Evolutionary conservation across 345 rosid genomes (phyloP).

Genomic region (Psidium guajava): DNA sequence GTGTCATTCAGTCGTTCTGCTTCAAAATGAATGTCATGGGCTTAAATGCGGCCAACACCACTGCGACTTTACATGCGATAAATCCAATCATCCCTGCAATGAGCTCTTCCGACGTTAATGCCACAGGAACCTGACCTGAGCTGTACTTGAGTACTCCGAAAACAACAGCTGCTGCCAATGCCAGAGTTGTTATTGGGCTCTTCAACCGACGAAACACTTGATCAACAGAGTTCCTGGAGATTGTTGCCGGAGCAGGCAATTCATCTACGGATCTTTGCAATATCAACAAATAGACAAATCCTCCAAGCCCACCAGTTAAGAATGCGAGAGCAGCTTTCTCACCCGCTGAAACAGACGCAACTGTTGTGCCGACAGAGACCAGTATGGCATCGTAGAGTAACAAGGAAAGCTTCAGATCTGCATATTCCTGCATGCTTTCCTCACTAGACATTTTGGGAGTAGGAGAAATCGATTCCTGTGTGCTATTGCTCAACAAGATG

Average conservation of each 20-base stretch:
- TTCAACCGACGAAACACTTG: conserved; percentile 12
- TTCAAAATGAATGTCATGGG: conserved; percentile 23
- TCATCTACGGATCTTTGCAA: conserved; percentile 74
- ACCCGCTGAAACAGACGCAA: conserved; percentile 28
- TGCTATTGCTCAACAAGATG: conserved; percentile 12
- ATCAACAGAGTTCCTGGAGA: conserved; percentile 15
- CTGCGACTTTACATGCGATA: conserved; percentile 77
- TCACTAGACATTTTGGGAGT: conserved; percentile 24
- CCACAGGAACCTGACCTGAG: conserved; percentile 16
- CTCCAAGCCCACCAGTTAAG: conserved; percentile 56
- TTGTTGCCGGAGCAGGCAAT: conserved; percentile 30
- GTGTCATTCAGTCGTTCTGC: conserved; percentile 16
- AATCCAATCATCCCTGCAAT: conserved; percentile 73
- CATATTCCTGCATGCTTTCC: conserved; percentile 81
- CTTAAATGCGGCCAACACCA: conserved; percentile 68
- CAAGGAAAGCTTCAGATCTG: conserved; percentile 67
- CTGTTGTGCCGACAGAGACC: conserved; percentile 31
- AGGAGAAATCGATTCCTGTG: conserved; percentile 10
- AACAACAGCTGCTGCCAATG: conserved; percentile 33
- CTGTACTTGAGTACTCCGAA: conserved; percentile 26
- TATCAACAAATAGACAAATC: conserved; percentile 55
- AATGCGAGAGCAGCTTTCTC: conserved; percentile 50
- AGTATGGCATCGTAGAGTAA: conserved; percentile 40
- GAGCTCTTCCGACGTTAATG: conserved; percentile 53
- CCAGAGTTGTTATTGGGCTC: conserved; percentile 34